Evolutionary conservation across 805 yeast genomes (phyloP), one percentile per base, ranked within the genome.

Genomic region (Metschnikowia lachancei): DNA sequence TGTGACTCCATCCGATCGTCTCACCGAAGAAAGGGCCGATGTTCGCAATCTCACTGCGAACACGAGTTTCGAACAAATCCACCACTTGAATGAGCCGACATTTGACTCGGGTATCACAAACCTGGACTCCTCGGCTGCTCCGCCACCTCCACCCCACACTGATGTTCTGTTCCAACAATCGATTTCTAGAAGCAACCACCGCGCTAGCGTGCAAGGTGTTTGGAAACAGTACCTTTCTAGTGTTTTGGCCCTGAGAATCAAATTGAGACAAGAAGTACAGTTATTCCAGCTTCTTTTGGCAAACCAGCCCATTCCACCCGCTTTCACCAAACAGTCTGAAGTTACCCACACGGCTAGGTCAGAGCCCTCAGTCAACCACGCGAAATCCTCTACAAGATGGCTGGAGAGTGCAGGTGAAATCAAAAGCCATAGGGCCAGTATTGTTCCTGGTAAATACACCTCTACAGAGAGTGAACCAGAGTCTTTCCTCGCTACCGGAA

Each of bases 251-350:
- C 68, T 64, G 53, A 51, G 77, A 24, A 70, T 72, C 39, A 64
- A 64, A 46, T 57, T 72, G 41, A 58, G 76, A 36, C 75, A 70
- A 50, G 77, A 72, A 46, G 69, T 72, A 46, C 57, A 53, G 26
- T 49, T 62, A 41, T 72, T 63, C 60, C 72, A 69, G 50, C 36
- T 50, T 5, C 45, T 55, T 12, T 40, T 51, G 36, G 56, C 59
- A 24, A 41, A 50, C 34, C 47, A 36, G 41, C 49, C 45, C 2
- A 33, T 54, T 26, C 56, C 59, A 1, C 35, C 38, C 10, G 37
- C 42, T 20, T 52, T 45, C 33, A 36, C 31, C n/a, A 20, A 18
- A 16, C 30, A 31, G 1, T 10, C 17, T 7, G 18, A 5, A 17
- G 22, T 10, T 35, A 19, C 42, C 1, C 22, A 18, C 11, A 13